phyloP scores from a whole-genome alignment of 2,329 filamentous ascomycete species.

The Cadophora malorum region DNA sequence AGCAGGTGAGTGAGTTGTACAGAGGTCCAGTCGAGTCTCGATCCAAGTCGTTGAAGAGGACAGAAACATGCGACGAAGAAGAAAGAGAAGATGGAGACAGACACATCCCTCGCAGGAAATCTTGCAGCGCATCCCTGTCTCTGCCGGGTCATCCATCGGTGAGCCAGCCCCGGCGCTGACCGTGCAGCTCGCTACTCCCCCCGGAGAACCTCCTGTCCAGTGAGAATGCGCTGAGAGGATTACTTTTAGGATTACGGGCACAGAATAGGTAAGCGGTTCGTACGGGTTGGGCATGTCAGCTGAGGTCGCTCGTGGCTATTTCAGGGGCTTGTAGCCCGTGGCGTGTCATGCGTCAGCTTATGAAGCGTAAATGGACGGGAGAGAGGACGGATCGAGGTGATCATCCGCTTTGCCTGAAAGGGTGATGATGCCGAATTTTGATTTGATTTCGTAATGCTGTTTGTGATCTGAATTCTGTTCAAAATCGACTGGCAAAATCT shows the following conservation, averaged over 20 bases:
- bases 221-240: not conserved
- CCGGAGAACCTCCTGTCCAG: not conserved
- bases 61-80: not conserved
- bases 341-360: not conserved
- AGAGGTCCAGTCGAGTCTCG: not conserved
- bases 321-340: not conserved
- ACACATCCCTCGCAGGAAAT: not conserved
- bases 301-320: not conserved
- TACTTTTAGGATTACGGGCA: not conserved
- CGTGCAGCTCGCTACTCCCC: not conserved
- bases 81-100: not conserved
- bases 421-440: no score
- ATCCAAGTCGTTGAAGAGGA: not conserved
- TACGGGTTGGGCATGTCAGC: not conserved
- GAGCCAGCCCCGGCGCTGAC: not conserved
- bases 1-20: not conserved
- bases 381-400: not conserved
- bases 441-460: no score
- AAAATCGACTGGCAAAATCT: no score
- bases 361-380: not conserved
- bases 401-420: not conserved
- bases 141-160: constrained; percentile 7
- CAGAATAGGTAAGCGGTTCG: not conserved
- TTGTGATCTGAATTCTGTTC: no score
- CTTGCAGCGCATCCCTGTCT: constrained; percentile 3